phyloP scores from a whole-genome alignment of 257 asterid species.

The Nicotiana tabacum region DNA sequence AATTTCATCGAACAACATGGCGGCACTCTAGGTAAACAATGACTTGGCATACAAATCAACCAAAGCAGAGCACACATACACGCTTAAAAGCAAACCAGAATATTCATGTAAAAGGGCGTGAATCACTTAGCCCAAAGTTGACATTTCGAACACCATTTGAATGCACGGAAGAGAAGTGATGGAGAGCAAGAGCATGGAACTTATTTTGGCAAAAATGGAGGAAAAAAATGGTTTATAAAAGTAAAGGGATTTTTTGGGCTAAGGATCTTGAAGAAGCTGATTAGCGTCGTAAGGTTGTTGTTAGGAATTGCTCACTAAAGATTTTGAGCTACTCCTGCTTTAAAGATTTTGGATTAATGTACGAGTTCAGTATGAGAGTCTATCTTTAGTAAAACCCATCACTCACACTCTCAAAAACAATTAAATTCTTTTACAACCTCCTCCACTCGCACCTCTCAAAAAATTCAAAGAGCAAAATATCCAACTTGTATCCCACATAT shows the following conservation, averaged over 20 bases:
- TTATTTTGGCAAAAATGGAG: conserved; percentile 55
- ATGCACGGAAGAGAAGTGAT: conserved; percentile 55
- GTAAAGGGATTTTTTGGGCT: conserved; percentile 20
- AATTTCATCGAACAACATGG: conserved; percentile 70
- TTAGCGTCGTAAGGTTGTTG: conserved; percentile 7
- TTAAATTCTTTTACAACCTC: not conserved
- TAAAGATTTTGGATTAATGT: no score
- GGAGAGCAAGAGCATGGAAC: conserved; percentile 40
- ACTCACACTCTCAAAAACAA: no score
- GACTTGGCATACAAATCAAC: conserved; percentile 46
- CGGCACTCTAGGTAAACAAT: conserved; percentile 31
- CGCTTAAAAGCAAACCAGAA: not conserved
- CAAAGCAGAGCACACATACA: conserved; percentile 63
- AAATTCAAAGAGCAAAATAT: no score
- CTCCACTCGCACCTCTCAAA: not conserved
- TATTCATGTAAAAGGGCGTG: conserved; percentile 42
- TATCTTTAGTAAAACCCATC: no score
- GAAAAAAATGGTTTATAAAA: conserved; percentile 21
- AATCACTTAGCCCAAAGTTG: conserved; percentile 33
- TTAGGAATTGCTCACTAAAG: no score
- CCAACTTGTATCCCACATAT: no score
- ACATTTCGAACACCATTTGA: conserved; percentile 33
- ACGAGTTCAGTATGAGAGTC: no score
- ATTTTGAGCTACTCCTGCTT: no score
- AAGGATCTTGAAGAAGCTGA: conserved; percentile 45